Conservation (phyloP, 352 stramenopile genomes). For the Halophytophthora polymorphica region DNA sequence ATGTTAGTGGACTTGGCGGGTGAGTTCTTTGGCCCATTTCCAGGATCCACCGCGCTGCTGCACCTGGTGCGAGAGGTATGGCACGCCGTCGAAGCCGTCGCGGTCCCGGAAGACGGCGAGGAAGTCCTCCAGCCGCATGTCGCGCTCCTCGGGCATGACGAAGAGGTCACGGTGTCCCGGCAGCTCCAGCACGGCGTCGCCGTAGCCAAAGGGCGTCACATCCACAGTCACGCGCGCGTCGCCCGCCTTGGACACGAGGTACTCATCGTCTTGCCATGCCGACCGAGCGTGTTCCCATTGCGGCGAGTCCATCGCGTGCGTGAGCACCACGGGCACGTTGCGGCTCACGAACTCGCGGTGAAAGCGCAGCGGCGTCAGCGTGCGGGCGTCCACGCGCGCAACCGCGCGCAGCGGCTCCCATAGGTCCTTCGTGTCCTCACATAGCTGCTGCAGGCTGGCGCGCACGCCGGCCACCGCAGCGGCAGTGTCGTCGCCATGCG, state of each 20-base stretch:
- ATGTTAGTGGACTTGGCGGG: neutral
- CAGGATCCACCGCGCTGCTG: neutral
- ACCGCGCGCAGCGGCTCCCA: slow-evolving; percentile 63
- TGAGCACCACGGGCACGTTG: slow-evolving; percentile 73
- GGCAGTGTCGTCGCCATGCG: too few relatives aligned
- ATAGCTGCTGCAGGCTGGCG: slow-evolving; percentile 28
- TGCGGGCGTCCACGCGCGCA: slow-evolving; percentile 40
- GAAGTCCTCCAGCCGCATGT: slow-evolving; percentile 66
- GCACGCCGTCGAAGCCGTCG: slow-evolving; percentile 63
- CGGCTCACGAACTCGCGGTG: slow-evolving; percentile 74
- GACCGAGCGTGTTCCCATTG: slow-evolving; percentile 48
- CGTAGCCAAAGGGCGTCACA: slow-evolving; percentile 72
- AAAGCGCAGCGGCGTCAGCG: slow-evolving; percentile 53
- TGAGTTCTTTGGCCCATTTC: neutral
- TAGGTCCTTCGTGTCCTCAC: slow-evolving; percentile 68
- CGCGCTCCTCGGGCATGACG: slow-evolving; percentile 79
- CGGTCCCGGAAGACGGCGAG: slow-evolving; percentile 44
- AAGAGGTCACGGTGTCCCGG: slow-evolving; percentile 35
- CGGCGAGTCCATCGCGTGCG: slow-evolving; percentile 52
- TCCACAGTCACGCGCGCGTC: slow-evolving; percentile 60
- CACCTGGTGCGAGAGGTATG: slow-evolving; percentile 81
- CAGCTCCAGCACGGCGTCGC: slow-evolving; percentile 64
- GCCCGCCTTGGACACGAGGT: slow-evolving; percentile 48
- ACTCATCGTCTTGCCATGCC: slow-evolving; percentile 54
- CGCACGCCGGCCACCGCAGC: neutral